Evolutionary conservation across 768 basidiomycete genomes (phyloP), one percentile per base, ranked within the genome.

Genomic region (Russula sp.): DNA sequence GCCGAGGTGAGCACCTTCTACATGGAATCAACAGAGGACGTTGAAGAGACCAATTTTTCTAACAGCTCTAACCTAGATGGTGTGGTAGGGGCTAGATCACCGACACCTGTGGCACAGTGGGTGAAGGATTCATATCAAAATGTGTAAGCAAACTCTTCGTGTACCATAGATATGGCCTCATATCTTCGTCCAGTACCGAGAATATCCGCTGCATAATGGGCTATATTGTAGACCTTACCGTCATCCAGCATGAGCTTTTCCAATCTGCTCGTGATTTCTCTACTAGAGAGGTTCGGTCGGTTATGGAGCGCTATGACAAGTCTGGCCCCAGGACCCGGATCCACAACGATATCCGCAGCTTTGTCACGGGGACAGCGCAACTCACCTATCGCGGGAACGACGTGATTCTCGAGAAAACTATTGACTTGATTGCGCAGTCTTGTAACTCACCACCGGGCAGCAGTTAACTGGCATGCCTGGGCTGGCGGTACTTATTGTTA

Each of bases 381-480:
- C n/a, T n/a, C 13, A 5, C 53, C 37, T 55, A 8, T n/a, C 54
- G 31, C 37, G 39, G 59, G n/a, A 56, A 18, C 10, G 62, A 63
- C 34, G 31, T 59, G n/a, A 20, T 59, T 5, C 11, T 63, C 13
- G 62, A 59, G 31, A 63, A 53, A 39, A 63, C 53, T 9, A 58
- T 54, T n/a, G 62, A 63, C 13, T 40, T 63, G 51, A 63, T 63
- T 6, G 47, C 13, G 3, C 45, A 54, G n/a, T 54, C 22, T 47
- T 63, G 62, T 48, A 27, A 27, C 27, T 27, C 27, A 3, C 37
- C 44, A 3, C 16, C 35, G 1, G 39, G 31, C 3, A 51, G 7
- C 22, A 35, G 39, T 34, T 44, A 34, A 22, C 53, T 34, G 14
- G 14, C 13, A 11, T 11, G 31, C 40, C 22, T 37, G 27, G 22